phyloP scores from a whole-genome alignment of 2,329 filamentous ascomycete genomes.

The Chrysoporthe austroafricana region DNA sequence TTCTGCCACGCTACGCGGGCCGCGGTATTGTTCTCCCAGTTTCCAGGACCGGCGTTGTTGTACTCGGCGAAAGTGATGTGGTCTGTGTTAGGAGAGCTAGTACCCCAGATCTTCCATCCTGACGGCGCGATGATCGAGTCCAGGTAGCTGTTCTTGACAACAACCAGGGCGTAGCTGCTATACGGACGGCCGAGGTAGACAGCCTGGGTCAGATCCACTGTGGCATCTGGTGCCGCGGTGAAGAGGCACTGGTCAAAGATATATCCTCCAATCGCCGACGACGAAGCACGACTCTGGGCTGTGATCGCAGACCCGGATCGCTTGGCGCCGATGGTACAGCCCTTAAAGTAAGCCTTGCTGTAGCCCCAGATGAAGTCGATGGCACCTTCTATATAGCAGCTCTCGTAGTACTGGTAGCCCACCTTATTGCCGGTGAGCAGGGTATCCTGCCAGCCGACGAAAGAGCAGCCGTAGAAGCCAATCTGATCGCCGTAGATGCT shows the following conservation, averaged over 20 bases:
- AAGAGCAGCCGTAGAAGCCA: conserved; percentile 47
- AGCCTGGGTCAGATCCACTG: conserved; percentile 36
- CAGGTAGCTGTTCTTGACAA: conserved; percentile 53
- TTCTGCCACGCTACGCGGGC: conserved; percentile 32
- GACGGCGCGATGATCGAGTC: conserved; percentile 53
- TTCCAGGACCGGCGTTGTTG: conserved; percentile 54
- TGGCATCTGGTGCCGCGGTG: conserved; percentile 51
- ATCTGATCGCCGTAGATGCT: conserved; percentile 41
- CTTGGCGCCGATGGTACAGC: conserved; percentile 37
- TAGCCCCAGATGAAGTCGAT: conserved; percentile 35
- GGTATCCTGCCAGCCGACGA: conserved; percentile 50
- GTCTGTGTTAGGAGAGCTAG: conserved; percentile 43
- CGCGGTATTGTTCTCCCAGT: conserved; percentile 29
- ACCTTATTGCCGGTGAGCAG: conserved; percentile 41
- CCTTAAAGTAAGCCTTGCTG: conserved; percentile 37
- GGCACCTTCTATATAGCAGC: conserved; percentile 41
- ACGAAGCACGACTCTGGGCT: conserved; percentile 46
- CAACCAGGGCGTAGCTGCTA: conserved; percentile 53
- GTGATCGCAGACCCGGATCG: conserved; percentile 43
- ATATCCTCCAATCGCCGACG: conserved; percentile 50
- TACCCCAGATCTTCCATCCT: conserved; percentile 55
- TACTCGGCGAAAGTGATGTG: conserved; percentile 57
- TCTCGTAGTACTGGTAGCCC: conserved; percentile 48
- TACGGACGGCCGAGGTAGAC: conserved; percentile 60
- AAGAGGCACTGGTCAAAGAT: conserved; percentile 45